These are phyloP conservation scores for Grifola frondosa DNA, from an alignment of 1,284 basidiomycete genomes.

Conservation along the genomic window DNA sequence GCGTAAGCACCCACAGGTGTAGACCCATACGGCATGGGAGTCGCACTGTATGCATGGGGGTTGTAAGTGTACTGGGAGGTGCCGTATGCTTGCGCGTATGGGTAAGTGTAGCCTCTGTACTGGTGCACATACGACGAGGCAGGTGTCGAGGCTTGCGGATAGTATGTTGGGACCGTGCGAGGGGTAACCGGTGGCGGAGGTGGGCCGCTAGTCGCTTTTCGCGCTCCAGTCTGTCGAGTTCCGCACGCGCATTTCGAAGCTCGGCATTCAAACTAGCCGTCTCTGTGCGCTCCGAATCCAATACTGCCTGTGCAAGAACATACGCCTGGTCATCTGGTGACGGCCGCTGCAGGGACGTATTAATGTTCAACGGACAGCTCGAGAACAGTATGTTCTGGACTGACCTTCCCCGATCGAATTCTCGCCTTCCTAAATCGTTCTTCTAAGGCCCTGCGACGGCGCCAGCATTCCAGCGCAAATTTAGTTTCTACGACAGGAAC, in stretches of 20 bases:
- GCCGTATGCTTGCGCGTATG: conserved; percentile 33
- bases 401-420: conserved; percentile 56
- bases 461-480: conserved; percentile 65
- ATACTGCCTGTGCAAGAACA: conserved; percentile 55
- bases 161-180: no score
- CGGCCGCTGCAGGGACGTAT: conserved; percentile 43
- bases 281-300: conserved; percentile 66
- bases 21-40: conserved; percentile 11
- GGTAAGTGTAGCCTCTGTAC: conserved; percentile 40
- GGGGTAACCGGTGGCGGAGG: conserved; percentile 16
- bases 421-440: conserved; percentile 55
- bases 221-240: conserved; percentile 65
- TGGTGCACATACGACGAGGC: conserved; percentile 31
- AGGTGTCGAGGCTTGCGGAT: conserved; percentile 12
- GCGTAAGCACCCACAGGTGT: conserved; percentile 14
- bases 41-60: conserved; percentile 19
- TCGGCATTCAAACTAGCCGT: conserved; percentile 54
- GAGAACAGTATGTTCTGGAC: conserved; percentile 18
- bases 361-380: not conserved
- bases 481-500: conserved; percentile 47
- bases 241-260: conserved; percentile 57
- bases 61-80: conserved; percentile 27
- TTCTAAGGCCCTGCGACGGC: conserved; percentile 52
- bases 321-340: conserved; percentile 63
- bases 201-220: conserved; percentile 49